These are phyloP conservation scores for Arthonia radiata DNA, from an alignment of 495 filamentous ascomycete genomes.

Conservation along the genomic window DNA sequence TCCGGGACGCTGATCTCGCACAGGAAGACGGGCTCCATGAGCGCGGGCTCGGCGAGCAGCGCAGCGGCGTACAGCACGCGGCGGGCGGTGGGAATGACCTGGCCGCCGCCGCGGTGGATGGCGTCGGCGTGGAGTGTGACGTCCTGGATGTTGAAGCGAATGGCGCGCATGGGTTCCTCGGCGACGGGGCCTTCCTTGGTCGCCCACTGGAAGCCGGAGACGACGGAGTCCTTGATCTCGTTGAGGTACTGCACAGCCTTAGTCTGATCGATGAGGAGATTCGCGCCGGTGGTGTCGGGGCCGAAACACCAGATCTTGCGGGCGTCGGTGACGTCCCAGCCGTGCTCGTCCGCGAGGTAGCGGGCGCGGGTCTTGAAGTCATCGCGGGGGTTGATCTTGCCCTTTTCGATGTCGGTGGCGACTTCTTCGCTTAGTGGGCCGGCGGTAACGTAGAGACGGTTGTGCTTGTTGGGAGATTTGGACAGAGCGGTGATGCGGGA, in stretches of 20 bases:
- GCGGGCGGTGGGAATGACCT: constrained; percentile 93
- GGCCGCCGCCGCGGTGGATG: constrained; percentile 97
- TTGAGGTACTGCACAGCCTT: constrained; percentile 99
- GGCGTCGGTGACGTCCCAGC: constrained; percentile 98
- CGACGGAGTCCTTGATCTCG: constrained; percentile 99
- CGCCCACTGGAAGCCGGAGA: constrained; percentile 99
- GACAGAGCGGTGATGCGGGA: constrained; percentile 93
- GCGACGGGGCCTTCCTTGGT: constrained; percentile 90
- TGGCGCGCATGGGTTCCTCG: constrained; percentile 90
- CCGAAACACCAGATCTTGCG: constrained; percentile 99
- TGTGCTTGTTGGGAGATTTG: constrained; percentile 99
- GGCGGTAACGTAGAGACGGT: constrained; percentile 90
- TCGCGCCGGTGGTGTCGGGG: constrained; percentile 91
- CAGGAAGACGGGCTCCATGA: constrained; percentile 94
- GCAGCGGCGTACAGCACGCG: constrained; percentile 88
- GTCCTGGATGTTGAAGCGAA: constrained; percentile 98
- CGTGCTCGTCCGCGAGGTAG: constrained; percentile 86
- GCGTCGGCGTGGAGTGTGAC: constrained; percentile 99
- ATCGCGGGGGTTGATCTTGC: constrained; percentile 85
- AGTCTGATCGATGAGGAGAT: constrained; percentile 96
- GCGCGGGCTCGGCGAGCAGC: constrained; percentile 69
- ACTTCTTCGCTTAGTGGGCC: constrained; percentile 80
- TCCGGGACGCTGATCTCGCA: constrained; percentile 98
- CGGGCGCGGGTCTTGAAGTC: constrained; percentile 98
- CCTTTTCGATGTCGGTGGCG: constrained; percentile 65